phyloP scores from a whole-genome alignment of 768 basidiomycete genomes.

The Tulasnella sp. region DNA sequence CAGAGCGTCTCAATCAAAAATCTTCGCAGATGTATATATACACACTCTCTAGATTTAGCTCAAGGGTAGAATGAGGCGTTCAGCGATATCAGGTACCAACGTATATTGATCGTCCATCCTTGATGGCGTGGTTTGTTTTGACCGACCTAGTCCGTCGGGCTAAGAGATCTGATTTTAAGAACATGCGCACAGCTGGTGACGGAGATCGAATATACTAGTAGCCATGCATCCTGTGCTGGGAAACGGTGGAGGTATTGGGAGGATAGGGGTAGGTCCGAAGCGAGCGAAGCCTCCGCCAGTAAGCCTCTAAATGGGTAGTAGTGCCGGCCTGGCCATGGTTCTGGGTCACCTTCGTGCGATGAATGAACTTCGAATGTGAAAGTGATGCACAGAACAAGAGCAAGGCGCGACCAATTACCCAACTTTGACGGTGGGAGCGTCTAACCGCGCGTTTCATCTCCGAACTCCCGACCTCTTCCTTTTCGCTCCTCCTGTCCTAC shows the following conservation, averaged over 20 bases:
- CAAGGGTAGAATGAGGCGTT: neutral
- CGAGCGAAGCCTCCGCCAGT: too few species aligned
- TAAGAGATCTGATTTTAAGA: neutral
- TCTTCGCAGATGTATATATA: neutral
- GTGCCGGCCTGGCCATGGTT: too few species aligned
- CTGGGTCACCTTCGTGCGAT: too few species aligned
- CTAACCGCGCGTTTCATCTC: neutral
- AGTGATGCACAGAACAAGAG: neutral
- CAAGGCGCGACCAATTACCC: neutral
- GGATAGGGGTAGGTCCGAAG: too few species aligned
- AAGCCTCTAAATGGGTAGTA: too few species aligned
- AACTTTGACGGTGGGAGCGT: neutral
- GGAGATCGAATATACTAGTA: neutral
- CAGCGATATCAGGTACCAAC: too few species aligned
- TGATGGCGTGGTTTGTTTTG: neutral
- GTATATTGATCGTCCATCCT: neutral
- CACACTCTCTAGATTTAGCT: neutral
- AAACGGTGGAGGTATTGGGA: too few species aligned
- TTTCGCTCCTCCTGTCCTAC: neutral
- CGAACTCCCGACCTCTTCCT: neutral
- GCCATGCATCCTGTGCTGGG: neutral
- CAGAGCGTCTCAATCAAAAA: neutral
- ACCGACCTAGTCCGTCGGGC: neutral
- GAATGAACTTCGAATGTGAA: too few species aligned
- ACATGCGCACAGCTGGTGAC: neutral